These are phyloP conservation scores for Actinomortierella ambigua DNA, from an alignment of 371 early-diverging fungal species.

Conservation along the genomic window DNA sequence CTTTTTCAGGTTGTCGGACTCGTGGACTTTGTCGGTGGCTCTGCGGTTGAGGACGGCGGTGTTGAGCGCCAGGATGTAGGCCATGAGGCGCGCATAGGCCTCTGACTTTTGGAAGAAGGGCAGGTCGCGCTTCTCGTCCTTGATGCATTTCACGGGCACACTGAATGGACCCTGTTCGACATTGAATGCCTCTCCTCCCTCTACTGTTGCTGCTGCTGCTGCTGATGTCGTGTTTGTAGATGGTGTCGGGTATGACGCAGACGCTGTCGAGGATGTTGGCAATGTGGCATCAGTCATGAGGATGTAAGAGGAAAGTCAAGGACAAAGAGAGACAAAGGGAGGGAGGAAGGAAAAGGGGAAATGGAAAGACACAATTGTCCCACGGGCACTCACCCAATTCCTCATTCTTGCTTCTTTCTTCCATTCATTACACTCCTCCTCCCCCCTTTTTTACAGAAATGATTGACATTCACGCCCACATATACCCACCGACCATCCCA, in stretches of 20 bases:
- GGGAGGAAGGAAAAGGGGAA: no score
- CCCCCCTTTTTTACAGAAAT: slow-evolving; percentile 5
- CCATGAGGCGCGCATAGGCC: slow-evolving; percentile 72
- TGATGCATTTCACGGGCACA: slow-evolving; percentile 34
- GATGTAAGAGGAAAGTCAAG: no score
- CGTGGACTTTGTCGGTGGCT: slow-evolving; percentile 58
- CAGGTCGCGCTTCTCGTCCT: slow-evolving; percentile 37
- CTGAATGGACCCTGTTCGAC: background rate
- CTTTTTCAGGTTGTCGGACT: slow-evolving; percentile 48
- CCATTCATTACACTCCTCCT: no score
- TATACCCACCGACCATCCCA: slow-evolving; percentile 49
- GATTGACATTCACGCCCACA: slow-evolving; percentile 59
- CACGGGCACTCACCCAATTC: no score
- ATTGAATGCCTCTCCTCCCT: background rate
- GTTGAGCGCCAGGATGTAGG: slow-evolving; percentile 77
- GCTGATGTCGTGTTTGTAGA: background rate
- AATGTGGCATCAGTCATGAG: no score
- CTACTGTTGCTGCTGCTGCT: background rate
- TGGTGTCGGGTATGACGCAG: no score
- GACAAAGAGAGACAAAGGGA: no score
- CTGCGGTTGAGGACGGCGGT: slow-evolving; percentile 61
- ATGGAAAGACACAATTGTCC: no score
- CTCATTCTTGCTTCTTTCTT: no score
- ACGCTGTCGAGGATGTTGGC: no score
- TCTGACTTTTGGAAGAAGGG: slow-evolving; percentile 52